These are phyloP conservation scores for Bifiguratus adelaidae DNA, from an alignment of 192 early-diverging fungal species.

Conservation along the genomic window DNA sequence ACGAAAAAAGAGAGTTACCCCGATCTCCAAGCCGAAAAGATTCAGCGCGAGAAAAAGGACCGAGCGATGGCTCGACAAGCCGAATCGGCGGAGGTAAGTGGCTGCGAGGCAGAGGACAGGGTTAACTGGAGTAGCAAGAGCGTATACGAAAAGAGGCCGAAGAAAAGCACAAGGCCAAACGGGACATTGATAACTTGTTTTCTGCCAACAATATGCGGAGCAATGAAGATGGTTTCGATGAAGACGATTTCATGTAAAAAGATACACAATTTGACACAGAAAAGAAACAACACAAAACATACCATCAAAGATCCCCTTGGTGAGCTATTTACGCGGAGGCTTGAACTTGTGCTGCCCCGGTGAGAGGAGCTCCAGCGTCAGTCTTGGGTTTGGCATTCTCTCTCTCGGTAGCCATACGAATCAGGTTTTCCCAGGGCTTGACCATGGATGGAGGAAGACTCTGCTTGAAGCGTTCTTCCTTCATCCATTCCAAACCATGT, in stretches of 20 bases:
- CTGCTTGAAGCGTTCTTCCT: slow-evolving; percentile 16
- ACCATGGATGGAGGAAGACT: slow-evolving; percentile 20
- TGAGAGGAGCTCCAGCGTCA: no score
- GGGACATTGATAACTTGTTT: slow-evolving; percentile 40
- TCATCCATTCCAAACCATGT: slow-evolving; percentile 37
- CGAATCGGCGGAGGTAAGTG: slow-evolving; percentile 17
- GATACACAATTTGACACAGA: no score
- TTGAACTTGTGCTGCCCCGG: no score
- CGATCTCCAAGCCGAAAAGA: slow-evolving; percentile 68
- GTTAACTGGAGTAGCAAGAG: no score
- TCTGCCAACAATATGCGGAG: slow-evolving; percentile 35
- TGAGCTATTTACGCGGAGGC: no score
- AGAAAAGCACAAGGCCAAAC: slow-evolving; percentile 25
- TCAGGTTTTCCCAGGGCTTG: slow-evolving; percentile 20
- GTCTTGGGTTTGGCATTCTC: background rate
- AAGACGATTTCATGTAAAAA: slow-evolving; percentile 60
- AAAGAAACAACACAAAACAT: no score
- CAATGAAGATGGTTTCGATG: slow-evolving; percentile 35
- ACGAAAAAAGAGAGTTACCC: slow-evolving; percentile 68
- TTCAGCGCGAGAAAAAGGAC: slow-evolving; percentile 39
- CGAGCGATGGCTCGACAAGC: slow-evolving; percentile 14
- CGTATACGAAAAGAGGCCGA: slow-evolving; percentile 23
- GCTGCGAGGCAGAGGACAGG: background rate
- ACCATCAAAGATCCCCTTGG: no score
- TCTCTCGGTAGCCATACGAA: slow-evolving; percentile 16